Percentiles rank a stretch among this genome's conserved stretches.
Evolutionary conservation across 2,329 filamentous ascomycete species (phyloP).

Genomic region (Penicillium sp.): DNA sequence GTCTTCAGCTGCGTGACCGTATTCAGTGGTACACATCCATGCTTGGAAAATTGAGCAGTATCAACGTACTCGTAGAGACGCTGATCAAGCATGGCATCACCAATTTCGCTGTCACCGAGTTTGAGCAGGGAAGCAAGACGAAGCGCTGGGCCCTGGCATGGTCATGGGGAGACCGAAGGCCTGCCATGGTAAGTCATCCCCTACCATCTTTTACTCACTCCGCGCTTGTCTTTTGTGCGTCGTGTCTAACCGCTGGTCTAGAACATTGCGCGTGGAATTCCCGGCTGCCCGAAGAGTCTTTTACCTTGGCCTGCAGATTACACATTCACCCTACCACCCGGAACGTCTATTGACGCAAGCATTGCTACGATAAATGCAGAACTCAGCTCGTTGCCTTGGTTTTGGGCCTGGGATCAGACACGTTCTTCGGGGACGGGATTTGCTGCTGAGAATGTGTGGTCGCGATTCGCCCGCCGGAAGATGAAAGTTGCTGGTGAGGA

Average conservation of each 20-base stretch:
- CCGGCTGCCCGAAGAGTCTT: constrained; percentile 50
- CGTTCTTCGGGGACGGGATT: constrained; percentile 60
- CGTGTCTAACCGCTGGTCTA: constrained; percentile 10
- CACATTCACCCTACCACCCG: constrained; percentile 41
- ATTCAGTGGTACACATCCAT: constrained; percentile 90
- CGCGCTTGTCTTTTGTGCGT: not conserved
- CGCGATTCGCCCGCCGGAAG: constrained; percentile 67
- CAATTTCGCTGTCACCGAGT: constrained; percentile 81
- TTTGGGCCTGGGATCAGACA: constrained; percentile 63
- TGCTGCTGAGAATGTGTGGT: constrained; percentile 71
- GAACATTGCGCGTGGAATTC: constrained; percentile 41
- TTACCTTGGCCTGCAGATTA: constrained; percentile 55
- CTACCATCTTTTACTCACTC: not conserved
- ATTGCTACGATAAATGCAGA: constrained; percentile 47
- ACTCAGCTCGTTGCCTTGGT: constrained; percentile 58
- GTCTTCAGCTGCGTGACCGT: constrained; percentile 56
- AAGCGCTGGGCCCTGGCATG: constrained; percentile 85
- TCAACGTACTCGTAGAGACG: constrained; percentile 61
- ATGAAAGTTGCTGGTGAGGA: constrained; percentile 30
- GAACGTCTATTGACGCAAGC: constrained; percentile 31
- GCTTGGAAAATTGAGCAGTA: constrained; percentile 77
- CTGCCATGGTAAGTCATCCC: constrained; percentile 49
- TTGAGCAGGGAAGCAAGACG: constrained; percentile 76
- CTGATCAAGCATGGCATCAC: constrained; percentile 56
- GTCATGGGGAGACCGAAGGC: constrained; percentile 72